A percentile compares a stretch with the other conserved stretches of the same genome.
phyloP scores from a whole-genome alignment of 1,139 yeast genomes.

The Zygotorulaspora mrakii region DNA sequence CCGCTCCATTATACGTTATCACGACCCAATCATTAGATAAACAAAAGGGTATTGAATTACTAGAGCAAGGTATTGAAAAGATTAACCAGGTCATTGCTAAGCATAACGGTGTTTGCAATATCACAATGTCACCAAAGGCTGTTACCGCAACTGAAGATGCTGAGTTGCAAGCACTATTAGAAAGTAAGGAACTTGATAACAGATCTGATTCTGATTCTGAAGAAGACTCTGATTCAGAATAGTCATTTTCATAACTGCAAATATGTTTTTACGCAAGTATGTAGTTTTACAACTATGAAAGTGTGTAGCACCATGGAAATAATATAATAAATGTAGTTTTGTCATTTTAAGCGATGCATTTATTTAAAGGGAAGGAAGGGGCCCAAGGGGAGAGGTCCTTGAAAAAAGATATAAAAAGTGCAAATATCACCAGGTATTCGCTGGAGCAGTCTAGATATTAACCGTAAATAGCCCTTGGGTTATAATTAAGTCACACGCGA shows the following conservation, averaged over 20 bases:
- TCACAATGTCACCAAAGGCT: slow-evolving; percentile 98
- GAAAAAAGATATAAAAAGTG: slow-evolving; percentile 4
- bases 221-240: slow-evolving; percentile 47
- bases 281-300: slow-evolving; percentile 3
- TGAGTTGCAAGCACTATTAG: slow-evolving; percentile 90
- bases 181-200: slow-evolving; percentile 64
- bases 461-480: too few species aligned
- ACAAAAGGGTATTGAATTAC: slow-evolving; percentile 73
- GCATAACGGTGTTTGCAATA: slow-evolving; percentile 83
- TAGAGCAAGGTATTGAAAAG: slow-evolving; percentile 74
- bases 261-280: too few species aligned
- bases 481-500: too few species aligned
- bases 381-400: slow-evolving; percentile 14
- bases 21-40: slow-evolving; percentile 93
- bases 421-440: too few species aligned
- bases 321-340: not conserved
- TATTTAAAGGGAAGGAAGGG: slow-evolving; percentile 4
- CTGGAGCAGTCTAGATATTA: too few species aligned
- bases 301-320: slow-evolving; percentile 1
- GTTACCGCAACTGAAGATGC: slow-evolving; percentile 98
- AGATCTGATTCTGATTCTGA: slow-evolving; percentile 58
- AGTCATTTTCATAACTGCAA: slow-evolving; percentile 7
- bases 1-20: slow-evolving; percentile 94
- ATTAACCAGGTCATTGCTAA: slow-evolving; percentile 65
- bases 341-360: slow-evolving; percentile 4